Evolutionary conservation across 352 stramenopile species (phyloP).

Genomic region (Peronosclerospora sorghi): DNA sequence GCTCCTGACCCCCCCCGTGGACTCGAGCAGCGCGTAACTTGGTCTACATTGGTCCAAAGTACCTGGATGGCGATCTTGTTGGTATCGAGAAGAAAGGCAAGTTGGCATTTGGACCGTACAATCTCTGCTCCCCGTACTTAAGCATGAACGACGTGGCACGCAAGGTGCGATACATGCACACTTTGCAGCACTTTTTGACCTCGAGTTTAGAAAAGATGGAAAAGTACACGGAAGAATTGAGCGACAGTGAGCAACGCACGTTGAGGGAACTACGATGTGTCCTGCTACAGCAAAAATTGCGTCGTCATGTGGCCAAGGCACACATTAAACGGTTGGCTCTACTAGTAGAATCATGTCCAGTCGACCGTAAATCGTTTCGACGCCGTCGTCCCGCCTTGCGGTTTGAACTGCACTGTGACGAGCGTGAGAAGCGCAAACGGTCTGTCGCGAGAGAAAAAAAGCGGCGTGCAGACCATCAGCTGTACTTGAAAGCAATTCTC

Average conservation of each 20-base stretch:
- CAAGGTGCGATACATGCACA: conserved; percentile 62
- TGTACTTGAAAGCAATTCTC: conserved; percentile 70
- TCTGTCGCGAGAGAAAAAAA: conserved; percentile 78
- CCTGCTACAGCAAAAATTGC: conserved; percentile 64
- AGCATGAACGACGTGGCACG: conserved; percentile 60
- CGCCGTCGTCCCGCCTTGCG: conserved; percentile 50
- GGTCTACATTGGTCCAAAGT: conserved; percentile 48
- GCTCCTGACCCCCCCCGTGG: conserved; percentile 48
- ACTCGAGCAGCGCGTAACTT: conserved; percentile 39
- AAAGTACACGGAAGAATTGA: conserved; percentile 21
- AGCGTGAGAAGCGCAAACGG: conserved; percentile 74
- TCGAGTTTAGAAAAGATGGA: conserved; percentile 55
- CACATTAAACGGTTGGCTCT: conserved; percentile 62
- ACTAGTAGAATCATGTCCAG: conserved; percentile 44
- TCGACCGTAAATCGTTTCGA: conserved; percentile 70
- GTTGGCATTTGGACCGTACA: conserved; percentile 46
- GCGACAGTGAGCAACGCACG: conserved; percentile 31
- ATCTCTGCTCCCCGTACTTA: conserved; percentile 46
- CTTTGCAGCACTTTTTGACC: conserved; percentile 60
- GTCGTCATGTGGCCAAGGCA: conserved; percentile 41
- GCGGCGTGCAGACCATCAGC: conserved; percentile 58
- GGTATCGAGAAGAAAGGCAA: conserved; percentile 41
- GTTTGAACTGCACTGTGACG: conserved; percentile 52
- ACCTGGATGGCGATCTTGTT: conserved; percentile 57
- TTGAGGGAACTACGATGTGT: conserved; percentile 57